Base-by-base conservation (phyloP, 345 rosid genomes). In the Abelmoschus esculentus region DNA sequence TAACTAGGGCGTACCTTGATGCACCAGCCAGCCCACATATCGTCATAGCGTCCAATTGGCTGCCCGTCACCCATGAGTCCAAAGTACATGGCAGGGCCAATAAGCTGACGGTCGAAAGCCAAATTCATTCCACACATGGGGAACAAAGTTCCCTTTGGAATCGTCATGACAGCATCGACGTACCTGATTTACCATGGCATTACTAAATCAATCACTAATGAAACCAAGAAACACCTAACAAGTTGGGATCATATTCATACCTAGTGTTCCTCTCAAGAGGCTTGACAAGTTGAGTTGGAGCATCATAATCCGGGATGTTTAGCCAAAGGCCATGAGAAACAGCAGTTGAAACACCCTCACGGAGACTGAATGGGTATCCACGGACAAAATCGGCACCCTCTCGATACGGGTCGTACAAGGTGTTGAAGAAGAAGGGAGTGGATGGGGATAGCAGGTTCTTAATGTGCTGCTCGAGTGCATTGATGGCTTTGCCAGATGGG, bases 1-100 rank as follows among this genome's bases (percentile, higher is more conserved):
- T 6, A 29, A 18, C 40, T 9, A 7, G 29, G 32, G 11, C 15
- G 52, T 56, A 70, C 73, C 73, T 70, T 70, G 22, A 55, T 56
- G 14, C 98, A 93, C 98, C 98, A 93, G 67, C 98, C 97, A 57
- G 97, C 97, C 99, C 99, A 95, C 99, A 95, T 95, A 69, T 91
- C 96, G 6, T 91, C 97, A 22, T 91, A 91, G 13, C 99, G 95
- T 57, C 93, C 96, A 29, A 95, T 91, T 46, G 98, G 97, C 79
- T 93, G 97, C 56, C 97, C 98, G 47, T 93, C 98, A 10, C 98
- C 98, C 98, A 89, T 91, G 64, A 93, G 96, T 67, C 97, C 97
- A 12, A 93, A 91, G 88, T 93, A 93, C 97, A 93, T 91, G 66
- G 98, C 97, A 42, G 96, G 93, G n/a, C 97, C 97, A 26, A 95